phyloP scores from a whole-genome alignment of 805 yeast genomes.

The Lachancea mirantina region DNA sequence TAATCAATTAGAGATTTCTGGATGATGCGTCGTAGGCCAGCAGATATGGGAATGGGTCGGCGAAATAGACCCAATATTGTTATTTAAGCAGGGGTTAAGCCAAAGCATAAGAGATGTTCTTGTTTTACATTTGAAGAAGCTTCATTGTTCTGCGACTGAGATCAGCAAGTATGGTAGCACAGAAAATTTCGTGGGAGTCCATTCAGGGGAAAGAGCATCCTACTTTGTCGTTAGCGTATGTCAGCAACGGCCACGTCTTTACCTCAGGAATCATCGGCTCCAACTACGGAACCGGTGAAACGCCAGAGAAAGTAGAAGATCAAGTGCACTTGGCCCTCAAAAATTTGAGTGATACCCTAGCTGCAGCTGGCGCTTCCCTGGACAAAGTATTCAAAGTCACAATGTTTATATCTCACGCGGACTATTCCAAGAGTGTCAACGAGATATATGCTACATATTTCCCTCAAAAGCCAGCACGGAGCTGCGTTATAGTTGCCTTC shows the following conservation, averaged over 20 bases:
- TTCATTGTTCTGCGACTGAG: no score
- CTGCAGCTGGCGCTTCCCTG: constrained; percentile 38
- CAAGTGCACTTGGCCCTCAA: constrained; percentile 39
- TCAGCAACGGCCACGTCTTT: constrained; percentile 37
- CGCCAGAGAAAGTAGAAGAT: constrained; percentile 35
- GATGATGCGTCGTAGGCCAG: no score
- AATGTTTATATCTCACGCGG: constrained; percentile 38
- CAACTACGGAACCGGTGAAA: constrained; percentile 32
- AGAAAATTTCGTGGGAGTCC: constrained; percentile 30
- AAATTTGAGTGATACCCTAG: constrained; percentile 36
- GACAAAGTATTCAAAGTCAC: constrained; percentile 42
- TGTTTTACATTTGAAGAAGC: no score
- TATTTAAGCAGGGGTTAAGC: no score
- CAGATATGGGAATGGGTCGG: no score
- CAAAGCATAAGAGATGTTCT: no score
- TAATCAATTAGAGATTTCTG: no score
- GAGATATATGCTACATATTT: constrained; percentile 39
- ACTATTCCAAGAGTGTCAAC: constrained; percentile 37
- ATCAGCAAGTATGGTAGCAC: constrained; percentile 17
- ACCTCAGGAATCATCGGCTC: constrained; percentile 41
- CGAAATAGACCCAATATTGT: no score
- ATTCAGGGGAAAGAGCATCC: constrained; percentile 25
- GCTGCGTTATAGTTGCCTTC: constrained; percentile 42
- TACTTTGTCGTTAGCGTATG: constrained; percentile 35
- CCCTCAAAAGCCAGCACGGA: constrained; percentile 43